A percentile compares a stretch with the other conserved stretches of the same genome.
Conservation (phyloP, 2,329 filamentous ascomycete species). For the Diaporthe amygdali region DNA sequence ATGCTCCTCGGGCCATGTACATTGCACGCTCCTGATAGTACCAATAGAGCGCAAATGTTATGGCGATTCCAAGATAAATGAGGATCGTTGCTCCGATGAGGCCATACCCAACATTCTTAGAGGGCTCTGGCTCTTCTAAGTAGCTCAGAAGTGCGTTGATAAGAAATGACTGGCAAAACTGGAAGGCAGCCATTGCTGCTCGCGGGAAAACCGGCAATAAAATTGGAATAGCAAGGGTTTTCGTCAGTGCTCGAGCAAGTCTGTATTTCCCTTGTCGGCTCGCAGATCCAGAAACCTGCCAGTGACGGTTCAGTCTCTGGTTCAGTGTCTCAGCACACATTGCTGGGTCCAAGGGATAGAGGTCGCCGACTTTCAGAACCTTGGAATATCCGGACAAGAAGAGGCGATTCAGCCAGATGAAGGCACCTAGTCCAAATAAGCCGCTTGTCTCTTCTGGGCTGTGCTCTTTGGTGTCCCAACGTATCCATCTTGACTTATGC, state of each 20-base stretch:
- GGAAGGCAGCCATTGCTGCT: slow-evolving; percentile 43
- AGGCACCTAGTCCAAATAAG: slow-evolving; percentile 36
- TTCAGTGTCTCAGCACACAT: slow-evolving; percentile 30
- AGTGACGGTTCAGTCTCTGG: not conserved
- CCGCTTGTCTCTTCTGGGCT: slow-evolving; percentile 41
- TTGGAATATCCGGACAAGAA: slow-evolving; percentile 38
- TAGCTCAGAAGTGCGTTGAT: slow-evolving; percentile 44
- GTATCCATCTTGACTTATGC: slow-evolving; percentile 44
- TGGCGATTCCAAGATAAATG: slow-evolving; percentile 39
- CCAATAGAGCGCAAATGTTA: slow-evolving; percentile 38
- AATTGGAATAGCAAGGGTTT: slow-evolving; percentile 37
- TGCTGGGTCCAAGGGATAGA: slow-evolving; percentile 35
- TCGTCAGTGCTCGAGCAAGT: slow-evolving; percentile 34
- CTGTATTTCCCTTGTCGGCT: slow-evolving; percentile 30
- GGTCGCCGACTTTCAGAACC: slow-evolving; percentile 36
- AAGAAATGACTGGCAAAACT: slow-evolving; percentile 49
- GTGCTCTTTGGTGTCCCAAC: slow-evolving; percentile 42
- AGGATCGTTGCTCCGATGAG: slow-evolving; percentile 39
- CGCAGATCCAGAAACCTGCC: slow-evolving; percentile 12
- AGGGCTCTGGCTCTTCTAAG: slow-evolving; percentile 31
- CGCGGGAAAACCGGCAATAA: slow-evolving; percentile 42
- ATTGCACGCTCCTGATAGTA: slow-evolving; percentile 34
- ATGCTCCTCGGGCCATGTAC: slow-evolving; percentile 31
- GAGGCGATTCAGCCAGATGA: slow-evolving; percentile 38
- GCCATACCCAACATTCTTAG: slow-evolving; percentile 36